Evolutionary conservation across 495 filamentous ascomycete genomes (phyloP).

Genomic region (Penicillium mononematosum): DNA sequence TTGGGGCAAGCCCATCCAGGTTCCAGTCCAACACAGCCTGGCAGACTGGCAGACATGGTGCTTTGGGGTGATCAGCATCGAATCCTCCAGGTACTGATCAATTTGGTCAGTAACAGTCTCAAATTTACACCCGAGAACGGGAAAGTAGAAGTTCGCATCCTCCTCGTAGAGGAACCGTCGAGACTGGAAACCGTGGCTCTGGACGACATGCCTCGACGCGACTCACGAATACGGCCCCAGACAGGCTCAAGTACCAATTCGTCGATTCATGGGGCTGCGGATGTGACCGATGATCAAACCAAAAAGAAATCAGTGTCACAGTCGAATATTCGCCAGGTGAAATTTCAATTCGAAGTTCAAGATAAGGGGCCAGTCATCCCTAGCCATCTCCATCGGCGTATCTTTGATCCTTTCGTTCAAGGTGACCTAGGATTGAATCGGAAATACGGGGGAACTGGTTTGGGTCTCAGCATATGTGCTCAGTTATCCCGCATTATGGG

Average conservation of each 20-base stretch:
- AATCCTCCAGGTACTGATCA: constrained; percentile 87
- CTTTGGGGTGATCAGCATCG: constrained; percentile 90
- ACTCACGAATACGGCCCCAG: too few species aligned
- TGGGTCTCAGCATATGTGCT: constrained; percentile 84
- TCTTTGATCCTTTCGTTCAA: constrained; percentile 95
- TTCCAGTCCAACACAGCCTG: constrained; percentile 60
- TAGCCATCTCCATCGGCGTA: constrained; percentile 61
- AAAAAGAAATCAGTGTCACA: constrained; percentile 48
- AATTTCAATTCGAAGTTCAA: constrained; percentile 84
- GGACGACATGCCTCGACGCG: too few species aligned
- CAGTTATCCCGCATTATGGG: constrained; percentile 84
- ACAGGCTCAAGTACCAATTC: too few species aligned
- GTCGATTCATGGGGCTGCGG: too few species aligned
- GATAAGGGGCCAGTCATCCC: constrained; percentile 93
- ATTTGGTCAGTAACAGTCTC: constrained; percentile 85
- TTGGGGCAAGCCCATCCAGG: constrained; percentile 38
- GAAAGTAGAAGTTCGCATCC: constrained; percentile 69
- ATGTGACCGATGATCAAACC: background rate
- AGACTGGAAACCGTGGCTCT: too few species aligned
- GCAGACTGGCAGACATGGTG: constrained; percentile 67
- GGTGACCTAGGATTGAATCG: constrained; percentile 85
- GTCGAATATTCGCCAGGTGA: constrained; percentile 51
- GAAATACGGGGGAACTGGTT: constrained; percentile 87
- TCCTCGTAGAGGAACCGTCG: constrained; percentile 42
- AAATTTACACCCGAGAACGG: constrained; percentile 88